These are phyloP conservation scores for Gaeumannomyces sp. DNA, from an alignment of 2,329 filamentous ascomycete genomes.

Conservation along the genomic window DNA sequence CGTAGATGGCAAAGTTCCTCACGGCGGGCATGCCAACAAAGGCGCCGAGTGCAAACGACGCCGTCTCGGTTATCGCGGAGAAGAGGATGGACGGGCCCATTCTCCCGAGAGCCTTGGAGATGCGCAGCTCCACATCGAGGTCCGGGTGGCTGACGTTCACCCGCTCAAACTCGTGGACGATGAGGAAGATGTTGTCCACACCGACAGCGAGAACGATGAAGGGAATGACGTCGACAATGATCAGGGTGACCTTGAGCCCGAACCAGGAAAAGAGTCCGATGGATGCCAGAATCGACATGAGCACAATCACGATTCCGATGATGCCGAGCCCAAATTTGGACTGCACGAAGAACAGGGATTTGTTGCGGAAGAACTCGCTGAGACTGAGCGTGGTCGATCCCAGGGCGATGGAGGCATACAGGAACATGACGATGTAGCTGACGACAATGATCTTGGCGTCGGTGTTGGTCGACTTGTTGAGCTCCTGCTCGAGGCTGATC, in stretches of 20 bases:
- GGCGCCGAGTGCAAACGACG: conserved; percentile 85
- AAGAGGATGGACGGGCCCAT: conserved; percentile 97
- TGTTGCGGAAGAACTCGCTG: conserved; percentile 72
- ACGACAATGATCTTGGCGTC: conserved; percentile 95
- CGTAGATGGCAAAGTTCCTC: conserved; percentile 93
- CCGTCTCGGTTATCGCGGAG: conserved; percentile 89
- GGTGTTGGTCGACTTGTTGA: conserved; percentile 97
- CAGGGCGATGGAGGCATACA: conserved; percentile 89
- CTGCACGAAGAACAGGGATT: conserved; percentile 79
- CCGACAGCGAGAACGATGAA: conserved; percentile 95
- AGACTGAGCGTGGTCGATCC: conserved; percentile 80
- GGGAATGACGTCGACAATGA: conserved; percentile 97
- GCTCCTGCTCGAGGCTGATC: conserved; percentile 86
- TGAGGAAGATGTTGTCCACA: conserved; percentile 98
- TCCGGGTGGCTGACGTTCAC: conserved; percentile 91
- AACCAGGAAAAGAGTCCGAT: conserved; percentile 90
- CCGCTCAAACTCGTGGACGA: conserved; percentile 95
- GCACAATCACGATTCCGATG: conserved; percentile 86
- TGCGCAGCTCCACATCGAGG: conserved; percentile 75
- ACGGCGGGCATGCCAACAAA: conserved; percentile 98
- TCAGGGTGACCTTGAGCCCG: conserved; percentile 89
- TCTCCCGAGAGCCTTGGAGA: conserved; percentile 82
- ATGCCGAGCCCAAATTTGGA: conserved; percentile 97
- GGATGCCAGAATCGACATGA: conserved; percentile 95
- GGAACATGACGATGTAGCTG: conserved; percentile 98